Evolutionary conservation across 2,329 filamentous ascomycete genomes (phyloP).

Genomic region (Ophiostoma quercus): DNA sequence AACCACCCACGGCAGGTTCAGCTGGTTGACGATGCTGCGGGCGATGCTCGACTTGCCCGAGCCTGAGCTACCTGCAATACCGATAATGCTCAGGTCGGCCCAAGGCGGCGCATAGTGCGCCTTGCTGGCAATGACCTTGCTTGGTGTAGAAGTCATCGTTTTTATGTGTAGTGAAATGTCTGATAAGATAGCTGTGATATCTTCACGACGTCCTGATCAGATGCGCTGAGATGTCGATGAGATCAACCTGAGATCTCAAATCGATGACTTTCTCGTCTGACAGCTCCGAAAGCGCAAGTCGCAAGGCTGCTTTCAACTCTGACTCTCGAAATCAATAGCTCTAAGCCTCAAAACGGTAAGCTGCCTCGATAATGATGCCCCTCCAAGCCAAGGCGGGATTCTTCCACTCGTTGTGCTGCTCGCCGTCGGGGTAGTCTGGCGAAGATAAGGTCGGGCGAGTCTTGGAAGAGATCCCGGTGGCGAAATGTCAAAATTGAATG

Average conservation of each 20-base stretch:
- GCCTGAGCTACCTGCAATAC: conserved; percentile 89
- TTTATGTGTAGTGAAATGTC: not conserved
- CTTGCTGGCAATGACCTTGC: conserved; percentile 48
- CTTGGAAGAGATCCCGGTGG: conserved; percentile 3
- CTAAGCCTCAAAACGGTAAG: not conserved
- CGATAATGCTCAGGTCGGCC: conserved; percentile 94
- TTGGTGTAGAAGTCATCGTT: conserved; percentile 15
- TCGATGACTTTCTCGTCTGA: not conserved
- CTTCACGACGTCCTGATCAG: too few species aligned
- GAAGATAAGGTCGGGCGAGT: conserved; percentile 7
- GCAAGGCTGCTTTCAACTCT: not conserved
- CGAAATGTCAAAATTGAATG: not conserved
- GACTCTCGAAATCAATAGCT: not conserved
- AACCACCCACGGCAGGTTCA: conserved; percentile 96
- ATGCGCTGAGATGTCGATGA: not conserved
- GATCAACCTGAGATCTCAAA: not conserved
- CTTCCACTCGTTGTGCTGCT: not conserved
- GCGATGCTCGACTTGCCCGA: conserved; percentile 93
- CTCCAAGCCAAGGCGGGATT: conserved; percentile 7
- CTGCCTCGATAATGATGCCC: not conserved
- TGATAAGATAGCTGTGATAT: not conserved
- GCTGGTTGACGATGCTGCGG: conserved; percentile 78
- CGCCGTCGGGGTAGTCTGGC: conserved; percentile 2
- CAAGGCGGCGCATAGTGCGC: conserved; percentile 89
- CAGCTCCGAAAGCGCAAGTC: not conserved